A percentile compares a stretch with the other conserved stretches of the same genome.
phyloP scores from a whole-genome alignment of 768 basidiomycete species.

The Amanita exitialis region DNA sequence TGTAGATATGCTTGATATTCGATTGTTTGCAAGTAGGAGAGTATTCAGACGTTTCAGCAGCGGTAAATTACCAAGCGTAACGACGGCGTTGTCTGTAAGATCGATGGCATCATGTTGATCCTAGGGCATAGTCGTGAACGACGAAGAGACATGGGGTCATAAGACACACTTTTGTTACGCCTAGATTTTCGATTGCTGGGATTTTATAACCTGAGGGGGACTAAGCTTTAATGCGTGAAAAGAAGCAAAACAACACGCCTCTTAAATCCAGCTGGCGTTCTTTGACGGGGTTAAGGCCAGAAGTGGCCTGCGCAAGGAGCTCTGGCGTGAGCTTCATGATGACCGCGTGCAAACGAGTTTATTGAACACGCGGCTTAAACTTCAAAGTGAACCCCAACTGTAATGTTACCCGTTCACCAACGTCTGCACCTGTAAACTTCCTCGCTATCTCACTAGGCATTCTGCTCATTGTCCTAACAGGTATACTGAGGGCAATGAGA shows the following conservation, averaged over 20 bases:
- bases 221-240: constrained; percentile 14
- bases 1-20: constrained; percentile 73
- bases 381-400: constrained; percentile 15
- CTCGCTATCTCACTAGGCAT: constrained; percentile 9
- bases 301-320: constrained; percentile 74
- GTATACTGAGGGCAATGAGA: constrained; percentile 60
- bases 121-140: constrained; percentile 26
- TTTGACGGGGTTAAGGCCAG: constrained; percentile 73
- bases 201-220: constrained; percentile 73
- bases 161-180: constrained; percentile 70
- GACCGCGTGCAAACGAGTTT: constrained; percentile 17
- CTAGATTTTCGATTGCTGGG: constrained; percentile 92
- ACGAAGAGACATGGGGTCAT: constrained; percentile 9
- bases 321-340: constrained; percentile 90
- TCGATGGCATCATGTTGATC: constrained; percentile 94
- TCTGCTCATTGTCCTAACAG: constrained; percentile 22
- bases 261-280: constrained; percentile 88
- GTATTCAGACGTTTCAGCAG: constrained; percentile 77
- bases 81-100: constrained; percentile 85
- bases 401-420: constrained; percentile 63
- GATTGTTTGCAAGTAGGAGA: constrained; percentile 84
- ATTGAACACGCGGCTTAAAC: constrained; percentile 20
- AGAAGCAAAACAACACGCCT: constrained; percentile 34
- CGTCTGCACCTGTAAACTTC: constrained; percentile 58
- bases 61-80: constrained; percentile 75